Base-by-base conservation (phyloP, 2,329 filamentous ascomycete genomes). In the Phaeomoniella chlamydospora region DNA sequence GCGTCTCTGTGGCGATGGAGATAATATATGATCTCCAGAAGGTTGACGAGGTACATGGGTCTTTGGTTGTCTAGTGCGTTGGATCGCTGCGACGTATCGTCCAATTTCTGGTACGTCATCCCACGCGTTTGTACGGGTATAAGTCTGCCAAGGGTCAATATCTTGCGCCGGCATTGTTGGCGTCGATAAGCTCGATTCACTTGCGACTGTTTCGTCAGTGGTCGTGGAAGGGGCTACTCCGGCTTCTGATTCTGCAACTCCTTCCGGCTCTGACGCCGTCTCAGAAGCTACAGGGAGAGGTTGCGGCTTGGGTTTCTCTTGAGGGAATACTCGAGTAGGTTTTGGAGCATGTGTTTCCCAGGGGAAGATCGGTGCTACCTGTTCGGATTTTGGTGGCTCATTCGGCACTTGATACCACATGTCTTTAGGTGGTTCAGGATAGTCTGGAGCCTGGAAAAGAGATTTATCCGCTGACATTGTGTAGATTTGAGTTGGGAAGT, bases 31-130 rank as follows among this genome's bases (percentile, higher is more conserved):
- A 9, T 34, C 32, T 36, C 37, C 38, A 19, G 40, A 43, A 33
- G 43, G 36, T 26, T 49, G 39, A 16, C 47, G 49, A 16, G 60
- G 44, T n/a, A 62, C 57, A 41, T 67, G 59, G 30, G 59, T 46
- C 42, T 62, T 65, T 36, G 55, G 66, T 40, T 64, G 67, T 38
- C 67, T 69, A 50, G 73, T 68, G 53, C 43, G 75, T 47, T 80
- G 76, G 38, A 93, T 64, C 36, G 74, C 70, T 43, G 83, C 81
- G 37, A 96, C 82, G 53, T 94, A 98, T 43, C 74, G 72, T 49
- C 84, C 77, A 48, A 98, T 98, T 45, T 84, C 80, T 10, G 83
- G 82, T 36, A 92, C 72, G 36, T 84, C 82, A 49, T 98, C 90
- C 90, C 90, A 98, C 12, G 85, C 87, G 56, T 96, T 98, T 35